Evolutionary conservation across 805 yeast species (phyloP).

Genomic region (Cyberlindnera euphorbiae): DNA sequence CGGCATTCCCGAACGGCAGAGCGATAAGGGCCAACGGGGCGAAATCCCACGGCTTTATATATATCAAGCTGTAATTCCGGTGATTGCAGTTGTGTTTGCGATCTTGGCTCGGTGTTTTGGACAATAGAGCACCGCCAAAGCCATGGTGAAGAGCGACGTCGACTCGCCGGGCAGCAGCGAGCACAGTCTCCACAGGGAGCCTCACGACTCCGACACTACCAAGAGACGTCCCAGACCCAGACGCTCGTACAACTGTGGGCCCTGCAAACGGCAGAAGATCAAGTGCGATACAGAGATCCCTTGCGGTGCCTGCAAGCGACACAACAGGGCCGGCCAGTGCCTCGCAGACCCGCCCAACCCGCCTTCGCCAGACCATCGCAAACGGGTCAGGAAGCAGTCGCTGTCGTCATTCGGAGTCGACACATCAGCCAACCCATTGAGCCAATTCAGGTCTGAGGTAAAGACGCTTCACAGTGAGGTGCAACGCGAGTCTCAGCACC

Average conservation of each 20-base stretch:
- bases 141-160: too few species aligned
- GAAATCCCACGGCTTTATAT: too few species aligned
- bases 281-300: slow-evolving; percentile 48
- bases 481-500: too few species aligned
- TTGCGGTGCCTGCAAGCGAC: slow-evolving; percentile 40
- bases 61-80: slow-evolving; percentile 4
- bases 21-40: too few species aligned
- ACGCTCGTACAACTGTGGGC: slow-evolving; percentile 53
- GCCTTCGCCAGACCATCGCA: slow-evolving; percentile 33
- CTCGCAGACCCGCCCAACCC: slow-evolving; percentile 39
- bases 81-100: too few species aligned
- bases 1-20: slow-evolving; percentile 2
- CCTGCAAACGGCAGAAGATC: slow-evolving; percentile 48
- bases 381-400: slow-evolving; percentile 21
- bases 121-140: too few species aligned
- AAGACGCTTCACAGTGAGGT: too few species aligned
- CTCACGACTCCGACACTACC: slow-evolving; percentile 1
- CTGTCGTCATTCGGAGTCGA: slow-evolving; percentile 12
- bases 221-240: slow-evolving; percentile 37
- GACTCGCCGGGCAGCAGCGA: too few species aligned
- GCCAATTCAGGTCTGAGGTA: too few species aligned
- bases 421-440: too few species aligned
- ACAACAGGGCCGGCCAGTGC: slow-evolving; percentile 36
- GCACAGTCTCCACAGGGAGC: too few species aligned
- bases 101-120: too few species aligned